Evolutionary conservation across 164 flowering plant genomes (phyloP), one percentile per base, ranked within the genome.

Genomic region (Euptelea pleiosperma): DNA sequence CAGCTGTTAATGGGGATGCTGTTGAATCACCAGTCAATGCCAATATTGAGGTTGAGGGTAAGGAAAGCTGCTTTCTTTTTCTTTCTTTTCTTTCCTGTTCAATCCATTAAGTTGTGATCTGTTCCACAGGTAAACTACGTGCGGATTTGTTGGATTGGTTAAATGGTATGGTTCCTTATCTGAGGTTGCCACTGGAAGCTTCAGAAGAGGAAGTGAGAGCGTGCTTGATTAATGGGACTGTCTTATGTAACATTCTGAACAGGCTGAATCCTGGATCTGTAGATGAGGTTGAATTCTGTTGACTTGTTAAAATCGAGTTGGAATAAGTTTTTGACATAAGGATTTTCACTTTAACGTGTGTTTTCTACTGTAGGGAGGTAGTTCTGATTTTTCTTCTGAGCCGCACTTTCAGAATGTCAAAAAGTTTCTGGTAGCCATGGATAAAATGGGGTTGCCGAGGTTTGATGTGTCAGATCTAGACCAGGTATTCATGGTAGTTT

Each of bases 161-260:
- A 57, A 85, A 83, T 64, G 28, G 40, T 40, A 42, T 82, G 61
- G 70, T 81, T 65, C 84, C 84, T 34, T 55, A 71, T 55, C 56
- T 77, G 52, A 68, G 55, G 51, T 62, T 87, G 49, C 82, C 91
- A 14, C 16, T 66, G 45, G 81, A 80, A 34, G 78, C 84, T 70
- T 82, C 97, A 8, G 86, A 78, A 57, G 89, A 87, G 71, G 91
- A 87, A 42, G 39, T 87, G 46, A 75, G 92, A 58, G 67, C 68
- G 12, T 70, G 70, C 66, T 79, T 90, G 71, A 47, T 64, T 18
- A 87, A 90, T 70, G 97, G 95, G 26, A 60, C 70, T 58, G 74
- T 79, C 60, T 69, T 90, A 26, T 77, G 81, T 60, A 58, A 65
- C 57, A 44, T 90, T 28, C 60, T 90, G 75, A 74, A 77, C 65